Base-by-base conservation (phyloP, 169 alveolate genomes). In the Cyclospora cayetanensis region DNA sequence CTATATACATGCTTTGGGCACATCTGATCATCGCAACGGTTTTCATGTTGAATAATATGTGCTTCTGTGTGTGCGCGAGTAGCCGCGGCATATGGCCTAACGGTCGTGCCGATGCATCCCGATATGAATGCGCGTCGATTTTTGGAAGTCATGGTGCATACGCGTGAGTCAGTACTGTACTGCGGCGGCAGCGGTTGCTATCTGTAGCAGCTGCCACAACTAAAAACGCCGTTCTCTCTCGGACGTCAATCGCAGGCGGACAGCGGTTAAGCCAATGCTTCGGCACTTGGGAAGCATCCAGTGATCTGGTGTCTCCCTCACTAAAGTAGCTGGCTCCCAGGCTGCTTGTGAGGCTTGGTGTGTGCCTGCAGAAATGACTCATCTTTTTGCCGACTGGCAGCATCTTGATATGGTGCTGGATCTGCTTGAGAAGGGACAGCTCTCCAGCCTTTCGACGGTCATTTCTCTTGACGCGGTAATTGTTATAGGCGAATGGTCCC, bases 81-180 rank as follows among this genome's bases (percentile, higher is more conserved):
- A 77, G 87, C 70, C 42, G 87, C 70, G 15, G 87, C 87, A 25
- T 77, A 27, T 27, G 87, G 87, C 68, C 22, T 77, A 46, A 77
- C 87, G 15, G 70, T 77, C 20, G 87, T 77, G 70, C 87, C 87
- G 9, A 46, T 77, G 87, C 87, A 77, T 77, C 87, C 87, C 27
- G 87, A 77, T 35, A 77, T 77, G 87, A 77, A 77, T 68, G 27
- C 87, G 41, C 87, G 87, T 42, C 87, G 87, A 29, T 77, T 77
- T 77, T 35, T 77, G 39, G 87, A 77, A 77, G 87, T 77, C 35
- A 46, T 77, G 70, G 46, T 77, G 12, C 87, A 77, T 35, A 77
- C 87, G 42, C 87, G 87, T 77, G 55, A 70, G 83, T 37, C 9
- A 34, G 25, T n/a, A n/a, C n/a, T n/a, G n/a, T n/a, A n/a, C n/a